Base-by-base conservation (phyloP, 768 basidiomycete species). In the Atractiella rhizophila region DNA sequence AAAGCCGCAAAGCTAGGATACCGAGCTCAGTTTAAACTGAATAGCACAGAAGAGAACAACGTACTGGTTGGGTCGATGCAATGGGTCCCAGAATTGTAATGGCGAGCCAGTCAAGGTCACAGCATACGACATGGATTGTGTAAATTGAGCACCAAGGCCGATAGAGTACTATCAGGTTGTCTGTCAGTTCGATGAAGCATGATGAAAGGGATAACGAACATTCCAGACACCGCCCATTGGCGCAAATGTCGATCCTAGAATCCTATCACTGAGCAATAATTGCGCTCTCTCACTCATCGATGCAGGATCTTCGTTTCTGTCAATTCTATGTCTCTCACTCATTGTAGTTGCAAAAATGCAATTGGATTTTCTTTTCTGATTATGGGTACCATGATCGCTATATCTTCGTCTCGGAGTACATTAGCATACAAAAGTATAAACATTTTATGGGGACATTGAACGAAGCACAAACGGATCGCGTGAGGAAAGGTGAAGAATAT, bases 231-330 rank as follows among this genome's bases (percentile, higher is more conserved):
- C 73, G 49, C 88, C 91, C n/a, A 35, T 58, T 78, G 85, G 1
- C 80, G 88, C 82, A 7, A 96, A 63, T 0, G 83, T 88, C 73
- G 86, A 85, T 19, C 86, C 91, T 13, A 96, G 68, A 49, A 98
- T 74, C 48, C 88, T 77, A 56, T 98, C 91, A 15, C 86, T 94
- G 19, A 96, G 64, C 43, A 96, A 65, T 25, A 96, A 66, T 58
- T 67, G 62, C 19, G 91, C 83, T 19, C 83, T 74, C 57, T 88
- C 86, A 2, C 83, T 88, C 88, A 94, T 94, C 50, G 79, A 80
- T n/a, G 50, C 43, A 3, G 85, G 81, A 60, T n/a, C n/a, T n/a
- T n/a, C n/a, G n/a, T n/a, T n/a, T n/a, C n/a, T n/a, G n/a, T n/a
- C n/a, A n/a, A n/a, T n/a, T n/a, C n/a, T n/a, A n/a, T n/a, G n/a